A percentile compares a stretch with the other conserved stretches of the same genome.
These are phyloP conservation scores for Petunia secreta DNA, from an alignment of 257 asterid species.

Conservation along the genomic window DNA sequence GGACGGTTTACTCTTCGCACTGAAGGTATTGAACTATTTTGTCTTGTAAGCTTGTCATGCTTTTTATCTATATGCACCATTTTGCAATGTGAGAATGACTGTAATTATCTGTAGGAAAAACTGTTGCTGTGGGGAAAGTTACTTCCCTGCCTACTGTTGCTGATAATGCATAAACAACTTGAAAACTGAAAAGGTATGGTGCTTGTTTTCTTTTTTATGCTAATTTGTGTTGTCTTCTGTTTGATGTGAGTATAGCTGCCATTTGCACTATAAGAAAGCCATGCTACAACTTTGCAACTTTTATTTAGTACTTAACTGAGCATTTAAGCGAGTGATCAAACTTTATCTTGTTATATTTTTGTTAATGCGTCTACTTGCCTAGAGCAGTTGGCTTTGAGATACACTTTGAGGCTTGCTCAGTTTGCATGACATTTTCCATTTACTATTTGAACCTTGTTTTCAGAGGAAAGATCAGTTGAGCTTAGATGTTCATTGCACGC, in stretches of 20 bases:
- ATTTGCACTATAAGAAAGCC: not conserved
- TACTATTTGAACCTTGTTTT: not conserved
- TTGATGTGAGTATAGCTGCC: not conserved
- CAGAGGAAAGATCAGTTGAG: slow-evolving; percentile 9
- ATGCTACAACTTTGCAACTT: not conserved
- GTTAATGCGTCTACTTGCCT: not conserved
- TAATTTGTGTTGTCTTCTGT: not conserved
- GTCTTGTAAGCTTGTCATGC: slow-evolving; percentile 18
- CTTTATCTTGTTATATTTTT: not conserved
- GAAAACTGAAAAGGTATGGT: slow-evolving; percentile 18
- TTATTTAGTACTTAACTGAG: not conserved
- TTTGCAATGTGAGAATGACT: not conserved
- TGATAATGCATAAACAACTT: slow-evolving; percentile 33
- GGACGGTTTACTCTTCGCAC: slow-evolving; percentile 96
- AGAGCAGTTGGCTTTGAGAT: not conserved
- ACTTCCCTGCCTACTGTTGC: slow-evolving; percentile 39
- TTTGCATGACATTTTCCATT: not conserved
- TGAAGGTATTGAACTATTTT: slow-evolving; percentile 60
- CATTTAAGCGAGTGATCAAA: not conserved
- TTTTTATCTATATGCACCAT: slow-evolving; percentile 8
- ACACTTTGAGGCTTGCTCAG: not conserved
- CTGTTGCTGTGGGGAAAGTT: slow-evolving; percentile 72
- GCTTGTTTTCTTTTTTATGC: not conserved
- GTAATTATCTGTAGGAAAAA: slow-evolving; percentile 58
- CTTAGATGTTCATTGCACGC: slow-evolving; percentile 5